A percentile compares a stretch with the other conserved stretches of the same genome.
Evolutionary conservation across 306 rosid species (phyloP).

Genomic region (Lotus japonicus): DNA sequence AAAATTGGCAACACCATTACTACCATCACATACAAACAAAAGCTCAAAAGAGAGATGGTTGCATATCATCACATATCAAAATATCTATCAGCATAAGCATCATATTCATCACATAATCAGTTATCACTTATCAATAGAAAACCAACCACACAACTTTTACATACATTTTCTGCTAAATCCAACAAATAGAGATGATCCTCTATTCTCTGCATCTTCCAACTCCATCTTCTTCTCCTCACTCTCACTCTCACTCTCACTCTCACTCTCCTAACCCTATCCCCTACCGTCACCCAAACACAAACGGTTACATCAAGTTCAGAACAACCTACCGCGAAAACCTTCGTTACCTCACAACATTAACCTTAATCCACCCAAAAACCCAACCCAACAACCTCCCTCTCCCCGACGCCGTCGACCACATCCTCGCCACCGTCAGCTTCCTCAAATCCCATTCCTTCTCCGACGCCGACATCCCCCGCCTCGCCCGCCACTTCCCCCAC

Average conservation of each 20-base stretch:
- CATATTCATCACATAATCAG: background rate
- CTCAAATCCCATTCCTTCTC: constrained; percentile 74
- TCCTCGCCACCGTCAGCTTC: constrained; percentile 48
- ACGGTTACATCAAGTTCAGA: constrained; percentile 61
- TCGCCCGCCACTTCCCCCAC: constrained; percentile 43
- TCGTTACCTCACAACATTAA: constrained; percentile 61
- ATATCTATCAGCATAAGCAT: no score
- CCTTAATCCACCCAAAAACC: constrained; percentile 44
- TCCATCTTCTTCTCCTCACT: no score
- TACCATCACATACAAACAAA: no score
- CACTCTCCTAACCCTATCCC: no score
- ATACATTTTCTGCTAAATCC: background rate
- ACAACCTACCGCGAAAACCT: constrained; percentile 67
- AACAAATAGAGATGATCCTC: background rate
- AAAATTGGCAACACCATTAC: no score
- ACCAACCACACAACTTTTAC: background rate
- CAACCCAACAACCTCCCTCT: constrained; percentile 44
- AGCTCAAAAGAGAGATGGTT: no score
- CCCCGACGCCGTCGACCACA: constrained; percentile 49
- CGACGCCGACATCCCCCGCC: constrained; percentile 58
- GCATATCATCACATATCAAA: no score
- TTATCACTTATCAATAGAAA: background rate
- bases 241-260: no score
- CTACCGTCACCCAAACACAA: background rate
- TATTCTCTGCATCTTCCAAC: constrained; percentile 14